Conservation (phyloP, 148 eudicot species). For the Suaeda aralocaspica region DNA sequence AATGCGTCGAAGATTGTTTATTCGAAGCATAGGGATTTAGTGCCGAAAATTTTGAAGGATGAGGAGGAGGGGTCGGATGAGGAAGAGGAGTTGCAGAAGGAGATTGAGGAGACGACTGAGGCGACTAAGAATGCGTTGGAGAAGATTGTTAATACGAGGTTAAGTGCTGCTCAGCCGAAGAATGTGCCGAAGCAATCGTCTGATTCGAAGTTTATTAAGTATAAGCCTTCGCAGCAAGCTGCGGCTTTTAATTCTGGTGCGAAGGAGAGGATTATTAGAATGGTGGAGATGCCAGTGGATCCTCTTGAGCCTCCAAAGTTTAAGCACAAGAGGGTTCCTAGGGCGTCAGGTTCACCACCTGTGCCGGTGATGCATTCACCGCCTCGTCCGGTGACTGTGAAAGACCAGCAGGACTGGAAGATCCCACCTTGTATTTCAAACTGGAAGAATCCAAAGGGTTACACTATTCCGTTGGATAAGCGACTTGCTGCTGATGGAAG, state of each 20-base stretch:
- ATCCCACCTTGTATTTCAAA: constrained; percentile 91
- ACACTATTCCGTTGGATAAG: constrained; percentile 80
- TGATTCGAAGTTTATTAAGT: constrained; percentile 72
- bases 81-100: constrained; percentile 58
- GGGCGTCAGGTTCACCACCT: constrained; percentile 86
- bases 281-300: constrained; percentile 90
- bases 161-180: constrained; percentile 88
- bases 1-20: constrained; percentile 74
- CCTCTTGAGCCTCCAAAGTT: constrained; percentile 89
- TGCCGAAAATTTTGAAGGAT: constrained; percentile 57
- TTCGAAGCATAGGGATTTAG: constrained; percentile 60
- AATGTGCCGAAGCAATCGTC: constrained; percentile 63
- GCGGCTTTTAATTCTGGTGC: constrained; percentile 84
- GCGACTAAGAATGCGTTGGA: constrained; percentile 73
- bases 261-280: constrained; percentile 72
- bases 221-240: constrained; percentile 76
- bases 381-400: constrained; percentile 84
- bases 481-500: constrained; percentile 92
- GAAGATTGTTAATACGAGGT: constrained; percentile 66
- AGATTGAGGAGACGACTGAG: constrained; percentile 68
- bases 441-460: constrained; percentile 94
- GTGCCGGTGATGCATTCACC: constrained; percentile 91
- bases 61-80: constrained; percentile 43
- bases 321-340: constrained; percentile 87
- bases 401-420: constrained; percentile 91